These are phyloP conservation scores for Oxyria digyna DNA, from an alignment of 148 eudicot genomes.

Conservation along the genomic window DNA sequence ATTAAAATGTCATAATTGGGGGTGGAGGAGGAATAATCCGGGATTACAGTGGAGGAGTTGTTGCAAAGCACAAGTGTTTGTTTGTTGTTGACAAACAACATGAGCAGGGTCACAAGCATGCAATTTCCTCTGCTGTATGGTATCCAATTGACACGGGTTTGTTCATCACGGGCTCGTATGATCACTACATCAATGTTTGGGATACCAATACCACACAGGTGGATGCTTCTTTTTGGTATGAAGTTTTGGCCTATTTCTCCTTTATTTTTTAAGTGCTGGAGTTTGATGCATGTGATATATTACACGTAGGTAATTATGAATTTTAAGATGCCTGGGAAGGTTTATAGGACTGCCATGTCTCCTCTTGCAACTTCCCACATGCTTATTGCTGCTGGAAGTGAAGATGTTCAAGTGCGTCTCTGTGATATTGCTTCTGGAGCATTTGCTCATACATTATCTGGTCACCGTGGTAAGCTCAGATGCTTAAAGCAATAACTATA, in stretches of 20 bases:
- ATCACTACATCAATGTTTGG: conserved; percentile 89
- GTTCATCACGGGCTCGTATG: conserved; percentile 85
- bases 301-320: conserved; percentile 54
- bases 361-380: conserved; percentile 78
- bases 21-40: too few species aligned
- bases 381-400: conserved; percentile 91
- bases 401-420: conserved; percentile 99
- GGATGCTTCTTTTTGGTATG: not conserved
- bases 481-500: not conserved
- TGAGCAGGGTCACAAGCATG: conserved; percentile 69
- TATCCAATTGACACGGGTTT: conserved; percentile 92
- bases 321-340: conserved; percentile 98
- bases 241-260: not conserved
- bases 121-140: conserved; percentile 85
- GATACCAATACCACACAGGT: conserved; percentile 95
- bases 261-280: not conserved
- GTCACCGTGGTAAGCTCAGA: conserved; percentile 81
- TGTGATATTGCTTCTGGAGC: conserved; percentile 98
- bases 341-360: conserved; percentile 83
- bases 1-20: too few species aligned
- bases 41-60: conserved; percentile 44
- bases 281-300: not conserved
- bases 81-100: conserved; percentile 70
- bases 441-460: conserved; percentile 93
- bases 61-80: conserved; percentile 59